These are phyloP conservation scores for Malassezia brasiliensis DNA, from an alignment of 1,284 basidiomycete species.

Conservation along the genomic window DNA sequence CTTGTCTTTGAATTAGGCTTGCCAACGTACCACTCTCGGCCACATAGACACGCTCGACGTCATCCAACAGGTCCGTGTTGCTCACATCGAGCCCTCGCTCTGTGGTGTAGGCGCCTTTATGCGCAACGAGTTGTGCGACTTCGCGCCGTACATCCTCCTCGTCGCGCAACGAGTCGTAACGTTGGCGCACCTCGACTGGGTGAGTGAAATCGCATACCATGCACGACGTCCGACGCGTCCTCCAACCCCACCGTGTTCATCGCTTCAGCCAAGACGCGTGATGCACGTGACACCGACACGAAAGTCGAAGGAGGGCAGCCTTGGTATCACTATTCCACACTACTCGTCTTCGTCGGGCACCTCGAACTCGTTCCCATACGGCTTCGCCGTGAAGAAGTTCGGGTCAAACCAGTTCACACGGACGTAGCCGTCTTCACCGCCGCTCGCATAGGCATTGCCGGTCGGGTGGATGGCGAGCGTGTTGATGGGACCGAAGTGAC, in stretches of 20 bases:
- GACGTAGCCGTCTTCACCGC: slow-evolving; percentile 83
- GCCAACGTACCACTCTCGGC: slow-evolving; percentile 55
- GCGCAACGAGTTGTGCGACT: neutral
- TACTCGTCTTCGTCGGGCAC: slow-evolving; percentile 43
- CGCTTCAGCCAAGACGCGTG: neutral
- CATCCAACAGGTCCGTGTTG: slow-evolving; percentile 45
- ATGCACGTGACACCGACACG: slow-evolving; percentile 11
- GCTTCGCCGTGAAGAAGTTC: slow-evolving; percentile 42
- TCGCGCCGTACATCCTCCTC: neutral
- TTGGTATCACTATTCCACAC: slow-evolving; percentile 1
- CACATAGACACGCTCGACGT: slow-evolving; percentile 68
- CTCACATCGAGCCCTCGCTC: neutral
- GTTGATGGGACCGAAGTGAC: slow-evolving; percentile 85
- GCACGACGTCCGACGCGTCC: neutral
- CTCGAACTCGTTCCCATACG: slow-evolving; percentile 45
- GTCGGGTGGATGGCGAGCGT: slow-evolving; percentile 88
- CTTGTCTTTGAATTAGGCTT: neutral
- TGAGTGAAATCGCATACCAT: slow-evolving; percentile 1
- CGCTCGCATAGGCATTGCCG: slow-evolving; percentile 81
- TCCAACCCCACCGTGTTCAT: neutral
- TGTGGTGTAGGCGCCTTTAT: neutral
- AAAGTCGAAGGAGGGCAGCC: neutral
- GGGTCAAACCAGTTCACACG: slow-evolving; percentile 48
- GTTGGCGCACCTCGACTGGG: slow-evolving; percentile 10
- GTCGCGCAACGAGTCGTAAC: neutral